Evolutionary conservation across 345 rosid species (phyloP).

Genomic region (Eucalyptus sp.): DNA sequence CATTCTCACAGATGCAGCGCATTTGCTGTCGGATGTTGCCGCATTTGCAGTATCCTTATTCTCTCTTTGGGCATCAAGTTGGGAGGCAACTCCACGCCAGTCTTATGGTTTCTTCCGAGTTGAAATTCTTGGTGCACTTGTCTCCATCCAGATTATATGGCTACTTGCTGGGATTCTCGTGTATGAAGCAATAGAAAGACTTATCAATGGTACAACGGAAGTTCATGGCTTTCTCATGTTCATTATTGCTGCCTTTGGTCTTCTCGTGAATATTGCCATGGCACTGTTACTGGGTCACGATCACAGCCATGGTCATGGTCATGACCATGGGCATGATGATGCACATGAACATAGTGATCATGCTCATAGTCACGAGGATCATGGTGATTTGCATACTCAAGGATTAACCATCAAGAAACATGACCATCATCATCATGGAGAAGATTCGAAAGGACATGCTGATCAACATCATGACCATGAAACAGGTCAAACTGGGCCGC

Average conservation of each 20-base stretch:
- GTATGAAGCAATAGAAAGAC: constrained; percentile 55
- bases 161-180: constrained; percentile 68
- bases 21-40: constrained; percentile 69
- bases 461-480: constrained; percentile 19
- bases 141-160: constrained; percentile 73
- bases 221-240: constrained; percentile 77
- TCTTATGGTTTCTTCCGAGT: constrained; percentile 65
- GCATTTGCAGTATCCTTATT: constrained; percentile 64
- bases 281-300: constrained; percentile 62
- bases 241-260: constrained; percentile 53
- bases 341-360: constrained; percentile 5
- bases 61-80: constrained; percentile 69
- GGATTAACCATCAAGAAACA: background rate
- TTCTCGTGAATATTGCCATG: constrained; percentile 53
- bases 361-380: constrained; percentile 1
- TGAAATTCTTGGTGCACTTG: constrained; percentile 67
- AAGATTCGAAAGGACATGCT: constrained; percentile 5
- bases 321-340: constrained; percentile 18
- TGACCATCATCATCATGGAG: constrained; percentile 12
- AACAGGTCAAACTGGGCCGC: constrained; percentile 12
- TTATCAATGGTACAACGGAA: constrained; percentile 28
- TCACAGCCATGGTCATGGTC: constrained; percentile 28
- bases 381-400: background rate
- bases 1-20: constrained; percentile 68
- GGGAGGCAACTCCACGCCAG: constrained; percentile 70